Evolutionary conservation across 148 eudicot genomes (phyloP).

Genomic region (Rhododendron ferrugineum): DNA sequence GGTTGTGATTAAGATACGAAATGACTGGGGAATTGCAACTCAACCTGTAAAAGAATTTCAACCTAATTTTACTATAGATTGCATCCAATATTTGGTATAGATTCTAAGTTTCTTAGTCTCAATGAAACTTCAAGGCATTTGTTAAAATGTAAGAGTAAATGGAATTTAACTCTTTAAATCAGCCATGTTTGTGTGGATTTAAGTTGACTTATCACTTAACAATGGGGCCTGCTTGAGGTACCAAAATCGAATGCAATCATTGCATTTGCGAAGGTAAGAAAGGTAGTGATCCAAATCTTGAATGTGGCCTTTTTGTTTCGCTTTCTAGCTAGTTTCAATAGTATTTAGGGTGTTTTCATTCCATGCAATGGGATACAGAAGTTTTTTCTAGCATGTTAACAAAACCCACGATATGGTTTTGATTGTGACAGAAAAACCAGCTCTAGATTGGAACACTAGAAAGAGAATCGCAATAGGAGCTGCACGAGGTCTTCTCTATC

Average conservation of each 20-base stretch:
- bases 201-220: not conserved
- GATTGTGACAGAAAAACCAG: slow-evolving; percentile 54
- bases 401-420: not conserved
- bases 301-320: no score
- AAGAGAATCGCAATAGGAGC: slow-evolving; percentile 90
- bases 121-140: not conserved
- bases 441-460: slow-evolving; percentile 89
- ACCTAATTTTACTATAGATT: not conserved
- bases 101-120: slow-evolving; percentile 1
- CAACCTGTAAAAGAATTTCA: not conserved
- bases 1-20: not conserved
- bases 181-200: not conserved
- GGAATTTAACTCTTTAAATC: not conserved
- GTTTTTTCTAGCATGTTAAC: not conserved
- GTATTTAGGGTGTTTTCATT: not conserved
- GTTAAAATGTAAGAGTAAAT: not conserved
- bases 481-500: slow-evolving; percentile 77
- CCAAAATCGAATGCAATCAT: not conserved
- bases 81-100: not conserved
- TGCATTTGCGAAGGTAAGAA: not conserved
- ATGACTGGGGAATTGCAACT: not conserved
- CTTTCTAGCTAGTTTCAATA: not conserved
- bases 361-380: not conserved
- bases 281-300: not conserved
- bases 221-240: not conserved